phyloP scores from a whole-genome alignment of 208 protist species.

The Acanthamoeba royreba region DNA sequence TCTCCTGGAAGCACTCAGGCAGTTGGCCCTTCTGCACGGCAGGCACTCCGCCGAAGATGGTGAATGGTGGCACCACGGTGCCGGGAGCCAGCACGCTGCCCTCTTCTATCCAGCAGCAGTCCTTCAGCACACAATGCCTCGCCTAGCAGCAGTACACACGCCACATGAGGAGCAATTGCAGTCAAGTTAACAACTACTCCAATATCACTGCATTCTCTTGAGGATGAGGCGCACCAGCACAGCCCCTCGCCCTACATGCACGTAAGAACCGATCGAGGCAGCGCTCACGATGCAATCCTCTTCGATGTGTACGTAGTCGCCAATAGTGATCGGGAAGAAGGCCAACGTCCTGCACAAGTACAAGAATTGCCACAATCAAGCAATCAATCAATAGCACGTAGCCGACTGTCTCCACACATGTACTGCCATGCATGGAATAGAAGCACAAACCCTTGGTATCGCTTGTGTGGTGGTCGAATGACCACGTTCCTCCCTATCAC shows the following conservation, averaged over 20 bases:
- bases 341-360: constrained; percentile 34
- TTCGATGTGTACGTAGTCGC: constrained; percentile 69
- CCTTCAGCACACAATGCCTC: constrained; percentile 72
- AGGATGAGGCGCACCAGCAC: constrained; percentile 58
- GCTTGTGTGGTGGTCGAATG: constrained; percentile 64
- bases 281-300: constrained; percentile 67
- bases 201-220: neutral
- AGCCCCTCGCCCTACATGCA: constrained; percentile 68
- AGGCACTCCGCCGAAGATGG: constrained; percentile 54
- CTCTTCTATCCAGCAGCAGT: constrained; percentile 70
- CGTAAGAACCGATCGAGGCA: constrained; percentile 69
- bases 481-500: constrained; percentile 44
- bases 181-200: neutral
- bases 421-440: neutral
- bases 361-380: too few relatives aligned
- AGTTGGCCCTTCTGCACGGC: constrained; percentile 58
- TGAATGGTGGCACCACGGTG: constrained; percentile 74
- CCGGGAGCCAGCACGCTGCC: constrained; percentile 68
- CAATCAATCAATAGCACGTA: too few relatives aligned
- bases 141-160: constrained; percentile 37
- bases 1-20: constrained; percentile 60
- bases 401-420: too few relatives aligned
- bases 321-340: constrained; percentile 67
- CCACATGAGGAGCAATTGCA: neutral
- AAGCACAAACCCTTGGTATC: constrained; percentile 59